Conservation (phyloP, 805 yeast genomes). For the Candida qinlingensis region DNA sequence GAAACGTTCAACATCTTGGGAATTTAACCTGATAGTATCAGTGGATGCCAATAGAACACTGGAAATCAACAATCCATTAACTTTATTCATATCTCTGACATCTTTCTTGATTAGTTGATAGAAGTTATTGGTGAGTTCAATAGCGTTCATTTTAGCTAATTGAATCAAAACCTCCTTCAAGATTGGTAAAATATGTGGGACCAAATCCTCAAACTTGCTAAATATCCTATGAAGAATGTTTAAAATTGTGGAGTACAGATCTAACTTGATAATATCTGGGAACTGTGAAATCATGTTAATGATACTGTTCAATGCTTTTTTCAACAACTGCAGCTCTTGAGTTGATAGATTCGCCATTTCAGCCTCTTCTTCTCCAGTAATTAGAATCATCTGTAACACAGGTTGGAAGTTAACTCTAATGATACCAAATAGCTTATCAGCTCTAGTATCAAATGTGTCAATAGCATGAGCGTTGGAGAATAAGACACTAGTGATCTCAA, state of each 20-base stretch:
- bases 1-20: constrained; percentile 33
- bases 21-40: constrained; percentile 28
- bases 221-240: constrained; percentile 40
- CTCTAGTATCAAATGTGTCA: constrained; percentile 46
- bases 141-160: constrained; percentile 28
- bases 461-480: constrained; percentile 33
- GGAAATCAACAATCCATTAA: constrained; percentile 37
- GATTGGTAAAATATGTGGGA: constrained; percentile 48
- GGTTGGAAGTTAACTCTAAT: constrained; percentile 65
- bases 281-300: constrained; percentile 60
- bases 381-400: constrained; percentile 54
- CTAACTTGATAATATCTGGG: constrained; percentile 64
- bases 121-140: constrained; percentile 29
- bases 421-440: constrained; percentile 80
- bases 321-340: constrained; percentile 38
- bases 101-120: constrained; percentile 31
- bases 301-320: constrained; percentile 44
- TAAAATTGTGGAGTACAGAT: constrained; percentile 65
- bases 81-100: constrained; percentile 23
- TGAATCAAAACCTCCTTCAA: constrained; percentile 40
- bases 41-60: constrained; percentile 41
- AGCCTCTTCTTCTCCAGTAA: constrained; percentile 38
- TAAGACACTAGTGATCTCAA: constrained; percentile 54
- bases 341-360: constrained; percentile 6
- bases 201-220: constrained; percentile 31